Conservation (phyloP, 2,329 filamentous ascomycete genomes). For the Exserohilum turcica region DNA sequence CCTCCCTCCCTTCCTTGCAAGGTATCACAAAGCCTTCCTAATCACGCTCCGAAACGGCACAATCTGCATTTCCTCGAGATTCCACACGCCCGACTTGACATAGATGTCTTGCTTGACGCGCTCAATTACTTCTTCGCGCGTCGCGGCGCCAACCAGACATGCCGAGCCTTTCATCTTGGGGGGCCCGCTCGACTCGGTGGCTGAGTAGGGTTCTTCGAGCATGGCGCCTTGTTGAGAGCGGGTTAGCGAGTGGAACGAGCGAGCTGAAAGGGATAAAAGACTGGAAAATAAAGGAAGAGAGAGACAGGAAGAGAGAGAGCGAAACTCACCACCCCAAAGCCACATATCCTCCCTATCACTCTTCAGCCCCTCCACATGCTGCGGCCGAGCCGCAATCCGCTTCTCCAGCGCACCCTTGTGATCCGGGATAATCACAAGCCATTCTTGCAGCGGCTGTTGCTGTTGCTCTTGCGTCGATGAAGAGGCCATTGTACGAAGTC, state of each 20-base stretch:
- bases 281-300: background rate
- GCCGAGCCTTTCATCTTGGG: constrained; percentile 76
- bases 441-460: constrained; percentile 48
- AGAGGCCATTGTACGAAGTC: constrained; percentile 32
- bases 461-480: too few relatives aligned
- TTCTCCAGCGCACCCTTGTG: constrained; percentile 49
- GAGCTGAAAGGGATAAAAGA: background rate
- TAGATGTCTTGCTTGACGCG: constrained; percentile 75
- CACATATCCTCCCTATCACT: constrained; percentile 38
- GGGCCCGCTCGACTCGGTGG: constrained; percentile 61
- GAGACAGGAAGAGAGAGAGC: background rate
- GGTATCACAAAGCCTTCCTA: constrained; percentile 51
- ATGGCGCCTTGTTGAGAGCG: constrained; percentile 32
- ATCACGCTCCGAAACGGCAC: constrained; percentile 56
- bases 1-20: background rate
- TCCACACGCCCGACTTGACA: constrained; percentile 74
- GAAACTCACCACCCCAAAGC: constrained; percentile 43
- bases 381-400: constrained; percentile 50
- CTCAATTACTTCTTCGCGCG: constrained; percentile 71
- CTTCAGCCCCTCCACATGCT: constrained; percentile 41
- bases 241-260: background rate
- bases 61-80: constrained; percentile 59
- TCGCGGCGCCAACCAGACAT: constrained; percentile 69
- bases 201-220: constrained; percentile 54
- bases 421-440: constrained; percentile 58